phyloP scores from a whole-genome alignment of 31 red algal genomes.

The Odonthalia washingtoniensis region DNA sequence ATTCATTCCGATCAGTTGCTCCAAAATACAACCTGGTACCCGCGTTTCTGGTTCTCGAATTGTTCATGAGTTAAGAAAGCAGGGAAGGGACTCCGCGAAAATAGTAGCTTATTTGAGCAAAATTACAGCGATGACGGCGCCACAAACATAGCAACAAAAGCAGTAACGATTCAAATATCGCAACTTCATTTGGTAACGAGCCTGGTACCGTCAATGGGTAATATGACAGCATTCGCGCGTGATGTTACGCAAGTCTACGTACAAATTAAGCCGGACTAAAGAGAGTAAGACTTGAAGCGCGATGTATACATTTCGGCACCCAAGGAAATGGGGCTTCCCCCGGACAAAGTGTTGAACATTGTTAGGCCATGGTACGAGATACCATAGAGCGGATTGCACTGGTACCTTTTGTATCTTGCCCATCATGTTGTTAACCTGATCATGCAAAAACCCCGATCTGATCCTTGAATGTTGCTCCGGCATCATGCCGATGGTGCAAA shows the following conservation, averaged over 20 bases:
- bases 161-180: not conserved
- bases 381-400: conserved; percentile 17
- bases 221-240: not conserved
- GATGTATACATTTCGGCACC: too few relatives aligned
- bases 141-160: not conserved
- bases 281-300: not conserved
- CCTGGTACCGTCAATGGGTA: not conserved
- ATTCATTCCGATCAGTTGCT: not conserved
- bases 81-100: not conserved
- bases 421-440: conserved; percentile 1
- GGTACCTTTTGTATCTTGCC: conserved; percentile 22
- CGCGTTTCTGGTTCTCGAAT: not conserved
- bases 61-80: not conserved
- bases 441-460: too few relatives aligned
- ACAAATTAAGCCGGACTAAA: too few relatives aligned
- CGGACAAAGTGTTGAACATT: too few relatives aligned
- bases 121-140: not conserved
- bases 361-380: too few relatives aligned
- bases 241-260: conserved; percentile 8
- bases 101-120: not conserved
- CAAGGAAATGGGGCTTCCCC: too few relatives aligned
- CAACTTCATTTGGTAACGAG: not conserved
- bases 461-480: too few relatives aligned
- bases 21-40: not conserved
- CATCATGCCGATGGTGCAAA: too few relatives aligned